Evolutionary conservation across 139 green algal species (phyloP).

Genomic region (Tetradesmus obliquus): DNA sequence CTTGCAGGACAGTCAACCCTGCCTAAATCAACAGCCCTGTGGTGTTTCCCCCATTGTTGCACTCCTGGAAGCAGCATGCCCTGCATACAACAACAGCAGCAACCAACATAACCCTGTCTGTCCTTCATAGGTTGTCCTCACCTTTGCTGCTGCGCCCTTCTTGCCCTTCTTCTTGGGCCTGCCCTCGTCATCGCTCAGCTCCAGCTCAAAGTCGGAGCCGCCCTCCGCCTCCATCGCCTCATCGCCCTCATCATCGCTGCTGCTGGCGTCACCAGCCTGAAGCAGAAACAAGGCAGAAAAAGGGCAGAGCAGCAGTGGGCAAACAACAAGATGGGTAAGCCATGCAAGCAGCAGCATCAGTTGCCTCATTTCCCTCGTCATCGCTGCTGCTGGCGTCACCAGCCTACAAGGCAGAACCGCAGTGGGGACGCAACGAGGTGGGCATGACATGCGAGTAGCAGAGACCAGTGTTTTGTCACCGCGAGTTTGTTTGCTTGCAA

Average conservation of each 20-base stretch:
- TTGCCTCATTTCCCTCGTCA: background rate
- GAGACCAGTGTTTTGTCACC: no score
- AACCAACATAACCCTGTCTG: background rate
- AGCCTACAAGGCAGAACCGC: background rate
- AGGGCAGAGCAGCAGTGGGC: background rate
- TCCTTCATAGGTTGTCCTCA: background rate
- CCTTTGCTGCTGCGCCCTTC: background rate
- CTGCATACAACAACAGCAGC: background rate
- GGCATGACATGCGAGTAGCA: background rate
- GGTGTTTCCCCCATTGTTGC: background rate
- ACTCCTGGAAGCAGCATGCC: background rate
- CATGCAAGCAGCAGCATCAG: background rate
- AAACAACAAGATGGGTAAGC: background rate
- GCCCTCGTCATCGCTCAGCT: conserved; percentile 14
- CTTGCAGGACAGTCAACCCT: background rate
- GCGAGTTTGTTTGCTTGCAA: no score
- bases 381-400: conserved; percentile 26
- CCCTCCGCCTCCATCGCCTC: background rate
- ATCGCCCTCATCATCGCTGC: background rate
- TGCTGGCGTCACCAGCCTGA: conserved; percentile 21
- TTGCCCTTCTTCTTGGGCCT: conserved; percentile 39
- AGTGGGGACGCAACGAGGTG: background rate
- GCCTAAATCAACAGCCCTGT: background rate
- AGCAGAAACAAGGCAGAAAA: background rate
- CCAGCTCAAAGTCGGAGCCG: conserved; percentile 16